Evolutionary conservation across 371 early-diverging fungal genomes (phyloP), one percentile per base, ranked within the genome.

Genomic region (Chytridium lagenaria): DNA sequence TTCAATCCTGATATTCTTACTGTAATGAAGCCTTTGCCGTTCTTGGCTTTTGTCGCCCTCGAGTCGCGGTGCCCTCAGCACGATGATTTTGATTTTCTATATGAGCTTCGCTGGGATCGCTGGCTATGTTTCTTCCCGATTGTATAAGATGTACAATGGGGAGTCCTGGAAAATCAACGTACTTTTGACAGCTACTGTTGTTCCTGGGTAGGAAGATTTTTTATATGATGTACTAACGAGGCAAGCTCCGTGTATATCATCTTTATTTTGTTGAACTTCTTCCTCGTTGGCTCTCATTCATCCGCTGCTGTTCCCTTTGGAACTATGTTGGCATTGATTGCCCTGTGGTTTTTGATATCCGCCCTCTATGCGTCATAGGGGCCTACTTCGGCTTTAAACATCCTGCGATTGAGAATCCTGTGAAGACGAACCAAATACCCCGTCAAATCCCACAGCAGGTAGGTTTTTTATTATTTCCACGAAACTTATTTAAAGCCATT

Each of bases 1-100:
- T 38, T 55, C 69, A 65, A 23, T 66, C 30, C 5, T 0, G 67
- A 28, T 71, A 34, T 0, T 19, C 26, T 71, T 23, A 50, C 33
- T 19, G 0, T 30, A 0, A 59, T 65, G 33, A 64, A 87, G 90
- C 91, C 0, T 95, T 98, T 88, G 97, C 98, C 28, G 90, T 93
- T n/a, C 89, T 98, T 50, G 98, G 98, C 23, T 96, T 98, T 85
- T 98, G 59, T 95, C 96, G 26, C 98, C 98, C 0, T 95, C 97
- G 0, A 92, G 90, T 80, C 94, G 98, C 59, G 98, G 98, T 36
- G 93, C 96, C 1, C 85, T 98, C 36, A 89, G 88, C 1, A 97
- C 96, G 1, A 91, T 95, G 39, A 92, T 93, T 88, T 86, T 98
- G 50, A 85, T 95, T 52, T 91, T 95, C 73, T 97, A 93, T 78